Percentiles rank a stretch among this genome's conserved stretches.
Evolutionary conservation across 1,284 basidiomycete species (phyloP).

Genomic region (Pholiota adiposa): DNA sequence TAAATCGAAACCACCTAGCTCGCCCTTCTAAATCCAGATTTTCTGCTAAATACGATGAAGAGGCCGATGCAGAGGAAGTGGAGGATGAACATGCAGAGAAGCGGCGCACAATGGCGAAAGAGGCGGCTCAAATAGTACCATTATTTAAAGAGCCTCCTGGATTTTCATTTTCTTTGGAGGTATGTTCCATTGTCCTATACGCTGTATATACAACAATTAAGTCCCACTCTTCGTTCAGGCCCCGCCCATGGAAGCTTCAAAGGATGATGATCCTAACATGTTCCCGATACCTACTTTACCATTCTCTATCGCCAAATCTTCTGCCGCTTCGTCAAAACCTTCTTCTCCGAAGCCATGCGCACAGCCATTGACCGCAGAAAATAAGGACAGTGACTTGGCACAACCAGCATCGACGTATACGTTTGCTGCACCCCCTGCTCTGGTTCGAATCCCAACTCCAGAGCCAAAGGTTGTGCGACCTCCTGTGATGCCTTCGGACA

Average conservation of each 20-base stretch:
- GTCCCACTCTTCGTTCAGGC: conserved; percentile 30
- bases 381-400: background rate
- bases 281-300: conserved; percentile 66
- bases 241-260: conserved; percentile 37
- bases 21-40: conserved; percentile 55
- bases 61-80: conserved; percentile 57
- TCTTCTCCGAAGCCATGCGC: background rate
- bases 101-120: conserved; percentile 50
- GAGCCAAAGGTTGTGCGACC: conserved; percentile 5
- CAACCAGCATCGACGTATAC: background rate
- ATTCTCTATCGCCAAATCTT: conserved; percentile 59
- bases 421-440: background rate
- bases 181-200: conserved; percentile 38
- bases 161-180: conserved; percentile 71
- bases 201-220: background rate
- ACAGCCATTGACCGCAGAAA: background rate
- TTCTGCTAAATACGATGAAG: conserved; percentile 70
- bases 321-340: conserved; percentile 10
- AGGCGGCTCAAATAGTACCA: conserved; percentile 56
- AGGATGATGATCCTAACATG: conserved; percentile 55
- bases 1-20: conserved; percentile 56
- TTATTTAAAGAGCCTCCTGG: conserved; percentile 62
- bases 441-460: conserved; percentile 11
- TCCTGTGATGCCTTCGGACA: background rate
- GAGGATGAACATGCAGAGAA: conserved; percentile 42